Base-by-base conservation (phyloP, 2,329 filamentous ascomycete genomes). In the Colletotrichum sublineola region DNA sequence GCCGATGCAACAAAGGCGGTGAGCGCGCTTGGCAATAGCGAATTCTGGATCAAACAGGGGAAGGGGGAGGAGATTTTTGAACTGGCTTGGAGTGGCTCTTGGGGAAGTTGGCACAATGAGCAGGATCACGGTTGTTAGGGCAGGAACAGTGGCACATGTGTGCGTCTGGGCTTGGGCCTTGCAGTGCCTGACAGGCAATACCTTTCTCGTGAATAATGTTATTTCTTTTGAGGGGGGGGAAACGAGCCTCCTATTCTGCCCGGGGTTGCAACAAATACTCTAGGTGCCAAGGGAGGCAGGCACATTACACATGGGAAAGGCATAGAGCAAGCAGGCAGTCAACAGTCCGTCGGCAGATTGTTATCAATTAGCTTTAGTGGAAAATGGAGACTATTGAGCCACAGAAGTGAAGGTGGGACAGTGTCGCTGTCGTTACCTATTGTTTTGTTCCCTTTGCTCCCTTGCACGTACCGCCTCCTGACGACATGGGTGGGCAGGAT, bases 281-380 rank as follows among this genome's bases (percentile, higher is more conserved):
- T 15, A 36, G 15, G 33, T 42, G 53, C 60, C 31, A 24, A 40
- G n/a, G 60, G 53, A 65, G 67, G 69, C 64, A 24, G 24, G 24
- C 66, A 63, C 36, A 46, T 29, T 61, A n/a, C 70, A 64, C 60
- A 58, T 61, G 44, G 53, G 46, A 55, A 48, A 52, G 56, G 48
- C 50, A 63, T 67, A 58, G 62, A 73, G 55, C 55, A 71, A 58
- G 64, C 58, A 71, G 63, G 63, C 57, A 68, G 46, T 31, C 63
- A 72, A 68, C 60, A 68, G 60, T 74, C 64, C 68, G 58, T 74
- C 44, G 69, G 63, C 72, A 74, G 63, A 74, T 74, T 74, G 68
- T 73, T 74, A 73, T n/a, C 60, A 68, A 69, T 48, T 56, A 74
- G 63, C 65, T 67, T 64, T 53, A 63, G 52, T 70, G 40, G 57